Conservation (phyloP, 805 yeast genomes). For the Sugiyamaella smithiae region DNA sequence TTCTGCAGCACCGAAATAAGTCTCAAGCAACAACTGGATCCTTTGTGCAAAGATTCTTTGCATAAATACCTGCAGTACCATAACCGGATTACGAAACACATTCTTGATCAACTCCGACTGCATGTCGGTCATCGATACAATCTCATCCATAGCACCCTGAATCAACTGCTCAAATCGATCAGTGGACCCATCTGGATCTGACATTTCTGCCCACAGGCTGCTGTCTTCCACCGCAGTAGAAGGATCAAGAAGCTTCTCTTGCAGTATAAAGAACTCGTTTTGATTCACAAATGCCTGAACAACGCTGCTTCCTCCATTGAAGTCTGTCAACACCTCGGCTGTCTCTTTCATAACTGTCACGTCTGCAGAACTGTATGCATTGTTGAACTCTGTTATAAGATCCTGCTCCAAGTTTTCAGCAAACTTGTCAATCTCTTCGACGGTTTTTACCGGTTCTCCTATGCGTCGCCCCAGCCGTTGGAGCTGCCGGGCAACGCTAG, state of each 20-base stretch:
- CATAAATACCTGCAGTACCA: conserved; percentile 66
- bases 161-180: conserved; percentile 52
- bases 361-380: conserved; percentile 68
- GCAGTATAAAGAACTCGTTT: conserved; percentile 62
- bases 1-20: conserved; percentile 59
- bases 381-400: conserved; percentile 65
- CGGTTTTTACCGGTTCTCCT: conserved; percentile 32
- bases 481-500: conserved; percentile 63
- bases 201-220: conserved; percentile 52
- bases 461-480: conserved; percentile 63
- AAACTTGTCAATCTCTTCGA: conserved; percentile 57
- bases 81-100: conserved; percentile 66
- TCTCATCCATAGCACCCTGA: conserved; percentile 51
- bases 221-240: conserved; percentile 31
- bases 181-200: conserved; percentile 55
- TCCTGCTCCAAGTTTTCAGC: conserved; percentile 75
- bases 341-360: conserved; percentile 67
- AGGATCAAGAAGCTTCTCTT: conserved; percentile 40
- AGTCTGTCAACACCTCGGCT: conserved; percentile 70
- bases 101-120: conserved; percentile 72
- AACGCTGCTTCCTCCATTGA: conserved; percentile 81
- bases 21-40: conserved; percentile 44
- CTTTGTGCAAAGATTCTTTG: conserved; percentile 77
- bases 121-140: conserved; percentile 56
- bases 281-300: conserved; percentile 79